A percentile compares a stretch with the other conserved stretches of the same genome.
These are phyloP conservation scores for Dictyostelium purpureum DNA, from an alignment of 78 protist species.

Conservation along the genomic window DNA sequence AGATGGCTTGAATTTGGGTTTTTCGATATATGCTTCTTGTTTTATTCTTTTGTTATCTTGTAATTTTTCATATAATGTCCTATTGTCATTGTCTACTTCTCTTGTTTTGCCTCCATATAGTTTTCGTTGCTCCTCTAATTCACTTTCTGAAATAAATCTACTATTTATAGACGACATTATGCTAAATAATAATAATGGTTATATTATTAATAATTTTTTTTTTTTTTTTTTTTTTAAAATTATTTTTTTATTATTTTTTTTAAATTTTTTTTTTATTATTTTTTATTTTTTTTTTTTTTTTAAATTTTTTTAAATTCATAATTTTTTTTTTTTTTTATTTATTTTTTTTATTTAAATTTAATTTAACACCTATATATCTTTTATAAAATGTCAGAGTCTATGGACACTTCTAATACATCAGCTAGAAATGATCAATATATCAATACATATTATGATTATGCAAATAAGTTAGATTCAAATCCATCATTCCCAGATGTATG, in stretches of 20 bases:
- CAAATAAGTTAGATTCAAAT: slow-evolving; percentile 46
- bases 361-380: not conserved
- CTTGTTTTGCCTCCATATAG: slow-evolving; percentile 37
- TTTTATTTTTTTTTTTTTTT: not conserved
- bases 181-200: no score
- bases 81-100: slow-evolving; percentile 18
- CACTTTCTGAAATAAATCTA: slow-evolving; percentile 43
- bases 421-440: slow-evolving; percentile 31
- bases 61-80: slow-evolving; percentile 44
- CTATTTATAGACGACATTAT: slow-evolving; percentile 9
- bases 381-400: not conserved
- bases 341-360: not conserved
- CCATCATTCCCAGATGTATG: slow-evolving; percentile 42
- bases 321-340: not conserved
- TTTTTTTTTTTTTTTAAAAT: not conserved
- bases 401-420: not conserved
- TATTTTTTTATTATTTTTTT: not conserved
- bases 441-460: slow-evolving; percentile 36
- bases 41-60: slow-evolving; percentile 52
- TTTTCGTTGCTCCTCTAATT: slow-evolving; percentile 55
- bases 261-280: not conserved
- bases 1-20: slow-evolving; percentile 51
- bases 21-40: not conserved
- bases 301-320: not conserved
- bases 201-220: no score